Conservation (phyloP, 495 filamentous ascomycete species). For the Trichoderma asperelloides region DNA sequence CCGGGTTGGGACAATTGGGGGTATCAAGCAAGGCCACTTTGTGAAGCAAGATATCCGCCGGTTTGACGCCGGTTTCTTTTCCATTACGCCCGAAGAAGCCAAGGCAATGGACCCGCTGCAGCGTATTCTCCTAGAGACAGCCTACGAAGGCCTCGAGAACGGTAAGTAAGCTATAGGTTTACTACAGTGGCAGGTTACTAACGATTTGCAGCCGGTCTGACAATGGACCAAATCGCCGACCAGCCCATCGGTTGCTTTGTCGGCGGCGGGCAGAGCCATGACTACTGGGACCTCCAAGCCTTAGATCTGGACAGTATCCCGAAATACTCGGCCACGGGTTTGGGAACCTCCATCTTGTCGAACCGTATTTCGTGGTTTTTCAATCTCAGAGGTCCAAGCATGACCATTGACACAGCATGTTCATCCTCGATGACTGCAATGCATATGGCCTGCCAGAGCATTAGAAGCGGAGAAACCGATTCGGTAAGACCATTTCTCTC, state of each 20-base stretch:
- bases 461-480: slow-evolving; percentile 41
- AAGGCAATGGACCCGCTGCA: slow-evolving; percentile 35
- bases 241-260: slow-evolving; percentile 65
- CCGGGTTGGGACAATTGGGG: slow-evolving; percentile 37
- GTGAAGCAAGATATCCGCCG: slow-evolving; percentile 60
- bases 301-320: slow-evolving; percentile 17
- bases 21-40: slow-evolving; percentile 72
- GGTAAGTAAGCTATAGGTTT: slow-evolving; percentile 14
- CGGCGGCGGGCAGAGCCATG: slow-evolving; percentile 33
- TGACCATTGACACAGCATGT: slow-evolving; percentile 76
- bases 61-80: slow-evolving; percentile 83
- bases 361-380: slow-evolving; percentile 41
- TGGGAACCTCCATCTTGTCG: slow-evolving; percentile 22
- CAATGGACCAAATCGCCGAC: slow-evolving; percentile 64
- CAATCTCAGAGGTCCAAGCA: slow-evolving; percentile 41
- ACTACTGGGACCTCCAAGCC: slow-evolving; percentile 46
- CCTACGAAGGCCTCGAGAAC: slow-evolving; percentile 25
- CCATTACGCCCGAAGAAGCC: slow-evolving; percentile 61
- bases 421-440: slow-evolving; percentile 51
- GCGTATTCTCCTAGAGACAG: slow-evolving; percentile 25
- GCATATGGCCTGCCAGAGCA: slow-evolving; percentile 58
- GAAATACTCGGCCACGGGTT: slow-evolving; percentile 18
- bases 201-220: slow-evolving; percentile 41
- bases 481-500: slow-evolving; percentile 13
- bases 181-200: slow-evolving; percentile 15